Evolutionary conservation across 805 yeast species (phyloP), one percentile per base, ranked within the genome.

Genomic region (Ogataea angusta): DNA sequence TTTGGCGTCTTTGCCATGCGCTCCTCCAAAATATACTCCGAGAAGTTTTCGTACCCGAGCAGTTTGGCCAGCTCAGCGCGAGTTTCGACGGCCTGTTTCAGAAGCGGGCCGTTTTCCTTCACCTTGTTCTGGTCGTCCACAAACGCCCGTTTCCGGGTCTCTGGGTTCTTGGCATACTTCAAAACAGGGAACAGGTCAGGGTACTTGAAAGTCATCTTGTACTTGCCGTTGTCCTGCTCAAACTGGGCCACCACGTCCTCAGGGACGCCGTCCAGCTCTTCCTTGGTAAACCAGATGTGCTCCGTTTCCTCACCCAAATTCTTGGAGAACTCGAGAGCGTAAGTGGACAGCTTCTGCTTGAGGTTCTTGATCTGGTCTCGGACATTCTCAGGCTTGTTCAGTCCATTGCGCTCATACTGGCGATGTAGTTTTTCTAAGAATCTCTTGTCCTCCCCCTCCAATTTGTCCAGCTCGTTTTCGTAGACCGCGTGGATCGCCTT

Each of bases 171-270:
- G 30, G 95, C 90, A 59, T 79, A 79, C 58, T 84, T 83, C 60
- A 85, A 62, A n/a, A 83, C 82, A 2, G 95, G 95, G 46, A 82
- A 67, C 34, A 82, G 61, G 56, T 86, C 95, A 1, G 95, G 93
- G 54, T 83, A 84, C 60, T 87, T 85, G 67, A 76, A 85, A 2
- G 93, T 82, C 70, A 87, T 82, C 56, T 82, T 82, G 49, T 60
- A 68, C 38, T 64, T 60, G 13, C 61, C 63, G 13, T 64, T 70
- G 16, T 68, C 76, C 15, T 66, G 72, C 5, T 49, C 52, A 53
- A 80, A 82, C 54, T 75, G 83, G 14, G 70, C 71, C 49, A 84
- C 51, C 2, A 76, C 76, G 42, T 76, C 78, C 28, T 72, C 70
- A 2, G 95, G 90, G 30, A 87, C 83, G 28, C 95, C 95, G 8